Percentiles rank a stretch among this genome's conserved stretches.
These are phyloP conservation scores for Citrus trifoliata DNA, from an alignment of 345 rosid species.

Conservation along the genomic window DNA sequence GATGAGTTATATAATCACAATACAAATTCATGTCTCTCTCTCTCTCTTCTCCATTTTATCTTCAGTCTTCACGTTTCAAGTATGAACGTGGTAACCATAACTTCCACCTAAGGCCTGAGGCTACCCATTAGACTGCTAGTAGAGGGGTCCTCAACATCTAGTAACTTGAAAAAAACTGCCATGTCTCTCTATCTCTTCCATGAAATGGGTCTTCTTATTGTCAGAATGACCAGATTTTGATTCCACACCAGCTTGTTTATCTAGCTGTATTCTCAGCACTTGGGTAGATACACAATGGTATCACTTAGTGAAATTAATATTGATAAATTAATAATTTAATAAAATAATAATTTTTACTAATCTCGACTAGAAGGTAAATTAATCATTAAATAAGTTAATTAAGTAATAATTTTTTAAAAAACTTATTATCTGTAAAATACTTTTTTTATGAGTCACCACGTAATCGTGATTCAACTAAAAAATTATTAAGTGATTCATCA, in stretches of 20 bases:
- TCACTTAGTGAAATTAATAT: rapidly evolving
- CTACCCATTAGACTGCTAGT: neutral
- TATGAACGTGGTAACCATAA: constrained; percentile 7
- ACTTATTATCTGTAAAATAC: too few species aligned
- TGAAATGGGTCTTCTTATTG: neutral
- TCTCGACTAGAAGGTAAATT: too few species aligned
- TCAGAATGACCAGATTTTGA: neutral
- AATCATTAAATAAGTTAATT: too few species aligned
- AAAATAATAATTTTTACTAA: too few species aligned
- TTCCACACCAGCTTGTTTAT: neutral
- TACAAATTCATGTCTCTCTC: neutral
- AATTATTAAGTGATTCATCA: too few species aligned
- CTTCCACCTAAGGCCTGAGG: neutral
- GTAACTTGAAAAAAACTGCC: neutral
- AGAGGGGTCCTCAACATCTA: constrained; percentile 6
- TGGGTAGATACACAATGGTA: too few species aligned
- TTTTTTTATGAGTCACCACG: rapidly evolving
- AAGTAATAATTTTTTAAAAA: too few species aligned
- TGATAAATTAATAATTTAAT: too few species aligned
- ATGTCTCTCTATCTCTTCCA: neutral
- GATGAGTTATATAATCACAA: too few species aligned
- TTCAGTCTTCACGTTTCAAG: neutral
- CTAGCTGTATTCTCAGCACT: too few species aligned
- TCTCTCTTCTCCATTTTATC: neutral
- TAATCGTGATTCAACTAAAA: too few species aligned